Evolutionary conservation across 1,139 yeast genomes (phyloP).

Genomic region (Blastobotrys capitulatus): DNA sequence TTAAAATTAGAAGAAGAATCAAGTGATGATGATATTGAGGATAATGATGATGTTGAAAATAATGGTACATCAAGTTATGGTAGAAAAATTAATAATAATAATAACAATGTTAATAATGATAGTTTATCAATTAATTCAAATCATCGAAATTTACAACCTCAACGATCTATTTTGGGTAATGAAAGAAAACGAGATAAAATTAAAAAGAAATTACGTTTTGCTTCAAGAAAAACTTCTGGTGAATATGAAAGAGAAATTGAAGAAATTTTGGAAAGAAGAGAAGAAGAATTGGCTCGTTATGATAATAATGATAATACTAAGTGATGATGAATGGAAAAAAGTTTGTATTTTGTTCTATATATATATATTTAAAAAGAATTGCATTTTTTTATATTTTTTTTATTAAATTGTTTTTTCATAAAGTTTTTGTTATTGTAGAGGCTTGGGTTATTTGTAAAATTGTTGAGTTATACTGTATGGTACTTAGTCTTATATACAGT

Average conservation of each 20-base stretch:
- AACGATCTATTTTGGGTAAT: slow-evolving; percentile 5
- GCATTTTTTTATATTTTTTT: neutral
- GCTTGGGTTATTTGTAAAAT: no score
- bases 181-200: slow-evolving; percentile 36
- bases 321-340: no score
- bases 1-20: slow-evolving; percentile 35
- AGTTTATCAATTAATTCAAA: neutral
- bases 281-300: slow-evolving; percentile 6
- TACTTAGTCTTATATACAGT: no score
- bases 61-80: slow-evolving; percentile 1
- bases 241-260: slow-evolving; percentile 37
- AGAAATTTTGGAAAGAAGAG: slow-evolving; percentile 34
- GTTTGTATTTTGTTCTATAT: slow-evolving; percentile 1
- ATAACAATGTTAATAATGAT: neutral
- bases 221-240: slow-evolving; percentile 25
- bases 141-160: slow-evolving; percentile 21
- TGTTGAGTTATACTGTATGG: no score
- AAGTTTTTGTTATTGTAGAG: no score
- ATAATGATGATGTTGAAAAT: slow-evolving; percentile 36
- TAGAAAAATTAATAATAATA: neutral
- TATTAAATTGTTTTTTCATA: no score
- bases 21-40: neutral
- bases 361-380: neutral
- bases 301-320: neutral
- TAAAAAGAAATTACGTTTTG: slow-evolving; percentile 26